These are phyloP conservation scores for Prunus kanzakura DNA, from an alignment of 306 rosid genomes.

Conservation along the genomic window DNA sequence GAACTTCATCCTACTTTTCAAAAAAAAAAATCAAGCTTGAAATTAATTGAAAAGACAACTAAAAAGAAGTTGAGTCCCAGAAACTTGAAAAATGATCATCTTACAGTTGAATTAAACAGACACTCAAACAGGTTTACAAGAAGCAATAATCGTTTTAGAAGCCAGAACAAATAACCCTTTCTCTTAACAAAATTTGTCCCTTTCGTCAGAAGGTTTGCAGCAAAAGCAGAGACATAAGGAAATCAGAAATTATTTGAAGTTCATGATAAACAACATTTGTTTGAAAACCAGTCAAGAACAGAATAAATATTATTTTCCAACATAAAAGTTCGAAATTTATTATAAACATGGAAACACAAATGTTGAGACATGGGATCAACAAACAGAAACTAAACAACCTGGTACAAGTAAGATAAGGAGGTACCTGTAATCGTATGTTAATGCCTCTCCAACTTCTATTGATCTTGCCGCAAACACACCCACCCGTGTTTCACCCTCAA, in stretches of 20 bases:
- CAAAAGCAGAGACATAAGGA: background rate
- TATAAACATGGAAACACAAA: background rate
- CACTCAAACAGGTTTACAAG: background rate
- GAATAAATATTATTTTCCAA: background rate
- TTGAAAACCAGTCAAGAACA: background rate
- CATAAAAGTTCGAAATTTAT: background rate
- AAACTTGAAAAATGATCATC: no score
- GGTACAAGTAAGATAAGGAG: constrained; percentile 3
- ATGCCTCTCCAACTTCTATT: constrained; percentile 71
- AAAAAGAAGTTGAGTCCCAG: no score
- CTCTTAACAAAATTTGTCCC: background rate
- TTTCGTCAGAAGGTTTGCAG: background rate
- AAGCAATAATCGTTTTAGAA: background rate
- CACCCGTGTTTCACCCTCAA: constrained; percentile 84
- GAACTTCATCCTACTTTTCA: background rate
- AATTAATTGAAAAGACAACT: no score
- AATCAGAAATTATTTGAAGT: background rate
- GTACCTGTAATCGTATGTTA: constrained; percentile 92
- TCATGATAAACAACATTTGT: background rate
- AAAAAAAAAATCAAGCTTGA: no score
- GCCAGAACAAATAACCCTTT: background rate
- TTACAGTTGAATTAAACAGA: no score
- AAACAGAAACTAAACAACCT: background rate
- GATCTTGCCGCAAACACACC: constrained; percentile 83
- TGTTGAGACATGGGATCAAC: background rate